phyloP scores from a whole-genome alignment of 148 eudicot genomes.

The Cornus suecica region DNA sequence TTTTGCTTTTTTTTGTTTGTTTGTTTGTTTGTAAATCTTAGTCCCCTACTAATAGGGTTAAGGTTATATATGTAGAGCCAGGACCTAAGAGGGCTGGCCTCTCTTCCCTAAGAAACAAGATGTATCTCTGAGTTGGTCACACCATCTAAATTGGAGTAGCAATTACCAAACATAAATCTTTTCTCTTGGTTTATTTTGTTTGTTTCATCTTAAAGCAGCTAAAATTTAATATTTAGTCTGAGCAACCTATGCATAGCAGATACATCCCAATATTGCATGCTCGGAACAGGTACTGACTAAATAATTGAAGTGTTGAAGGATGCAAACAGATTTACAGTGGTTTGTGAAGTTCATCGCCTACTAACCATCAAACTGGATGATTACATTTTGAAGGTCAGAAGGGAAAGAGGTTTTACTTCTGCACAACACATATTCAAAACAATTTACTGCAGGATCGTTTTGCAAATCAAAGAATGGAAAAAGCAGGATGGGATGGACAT shows the following conservation, averaged over 20 bases:
- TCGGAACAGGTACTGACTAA: too few species aligned
- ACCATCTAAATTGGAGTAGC: not conserved
- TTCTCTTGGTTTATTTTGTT: too few species aligned
- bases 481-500: not conserved
- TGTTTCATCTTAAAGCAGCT: too few species aligned
- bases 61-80: constrained; percentile 13
- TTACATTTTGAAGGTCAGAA: not conserved
- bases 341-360: not conserved
- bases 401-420: not conserved
- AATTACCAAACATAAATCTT: not conserved
- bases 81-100: constrained; percentile 17
- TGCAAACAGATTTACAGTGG: too few species aligned
- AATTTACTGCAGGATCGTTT: not conserved
- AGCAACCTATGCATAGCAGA: too few species aligned
- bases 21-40: not conserved
- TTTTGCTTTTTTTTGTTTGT: not conserved
- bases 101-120: not conserved
- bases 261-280: too few species aligned
- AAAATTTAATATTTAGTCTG: too few species aligned
- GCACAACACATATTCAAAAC: not conserved
- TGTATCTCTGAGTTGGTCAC: not conserved
- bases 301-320: too few species aligned
- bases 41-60: not conserved
- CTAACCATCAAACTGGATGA: not conserved
- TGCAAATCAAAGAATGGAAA: not conserved